Conservation (phyloP, 2,329 filamentous ascomycete species). For the Arthrocladium fulminans region DNA sequence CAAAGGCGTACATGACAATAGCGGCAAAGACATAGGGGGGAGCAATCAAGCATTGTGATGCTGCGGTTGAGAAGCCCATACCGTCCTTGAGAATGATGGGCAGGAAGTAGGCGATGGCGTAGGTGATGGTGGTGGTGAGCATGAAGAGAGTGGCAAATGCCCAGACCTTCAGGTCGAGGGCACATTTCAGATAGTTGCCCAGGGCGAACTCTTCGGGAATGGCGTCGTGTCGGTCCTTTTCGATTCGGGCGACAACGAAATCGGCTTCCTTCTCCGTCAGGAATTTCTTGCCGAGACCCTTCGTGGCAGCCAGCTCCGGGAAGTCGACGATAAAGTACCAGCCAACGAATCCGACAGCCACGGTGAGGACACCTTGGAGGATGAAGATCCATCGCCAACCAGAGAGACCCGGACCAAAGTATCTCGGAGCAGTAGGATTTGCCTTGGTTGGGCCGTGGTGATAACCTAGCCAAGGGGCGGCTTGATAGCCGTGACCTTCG, state of each 20-base stretch:
- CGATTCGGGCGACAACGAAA: slow-evolving; percentile 38
- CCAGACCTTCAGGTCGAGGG: slow-evolving; percentile 47
- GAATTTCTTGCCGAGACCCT: slow-evolving; percentile 26
- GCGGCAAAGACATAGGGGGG: slow-evolving; percentile 57
- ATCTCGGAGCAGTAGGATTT: slow-evolving; percentile 12
- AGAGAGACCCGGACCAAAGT: slow-evolving; percentile 13
- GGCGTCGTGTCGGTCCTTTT: slow-evolving; percentile 47
- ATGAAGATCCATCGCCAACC: slow-evolving; percentile 22
- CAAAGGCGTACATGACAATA: slow-evolving; percentile 61
- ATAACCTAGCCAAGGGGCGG: slow-evolving; percentile 19
- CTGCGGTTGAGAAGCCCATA: slow-evolving; percentile 56
- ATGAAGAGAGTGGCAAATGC: slow-evolving; percentile 45
- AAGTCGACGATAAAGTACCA: slow-evolving; percentile 40
- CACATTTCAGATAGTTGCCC: slow-evolving; percentile 40
- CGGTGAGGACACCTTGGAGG: slow-evolving; percentile 26
- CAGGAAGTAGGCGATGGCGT: slow-evolving; percentile 70
- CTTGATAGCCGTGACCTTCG: slow-evolving; percentile 20
- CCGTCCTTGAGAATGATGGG: slow-evolving; percentile 60
- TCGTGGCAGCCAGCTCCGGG: slow-evolving; percentile 26
- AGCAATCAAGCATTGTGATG: slow-evolving; percentile 62
- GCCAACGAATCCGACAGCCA: slow-evolving; percentile 33
- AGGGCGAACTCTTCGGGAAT: slow-evolving; percentile 41
- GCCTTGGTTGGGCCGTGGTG: slow-evolving; percentile 18
- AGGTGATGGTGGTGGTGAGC: slow-evolving; percentile 58
- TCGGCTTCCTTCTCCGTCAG: slow-evolving; percentile 24